Conservation (phyloP, 179 eudicot genomes). For the Carnegiea gigantea region DNA sequence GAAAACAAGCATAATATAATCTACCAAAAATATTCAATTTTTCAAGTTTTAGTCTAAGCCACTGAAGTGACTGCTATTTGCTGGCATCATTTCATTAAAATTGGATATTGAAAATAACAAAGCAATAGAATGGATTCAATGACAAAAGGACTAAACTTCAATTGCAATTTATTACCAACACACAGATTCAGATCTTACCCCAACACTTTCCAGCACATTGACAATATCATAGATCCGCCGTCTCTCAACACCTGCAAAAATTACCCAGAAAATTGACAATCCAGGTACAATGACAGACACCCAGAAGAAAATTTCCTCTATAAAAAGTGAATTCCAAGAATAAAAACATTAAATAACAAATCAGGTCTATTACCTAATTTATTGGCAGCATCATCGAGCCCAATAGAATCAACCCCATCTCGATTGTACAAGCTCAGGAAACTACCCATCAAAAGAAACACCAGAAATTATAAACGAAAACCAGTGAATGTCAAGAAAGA, state of each 20-base stretch:
- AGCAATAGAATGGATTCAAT: too few relatives aligned
- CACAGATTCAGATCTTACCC: slow-evolving; percentile 53
- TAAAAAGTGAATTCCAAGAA: background rate
- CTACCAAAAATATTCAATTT: background rate
- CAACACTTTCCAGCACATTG: slow-evolving; percentile 90
- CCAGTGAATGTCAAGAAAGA: background rate
- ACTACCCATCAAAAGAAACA: slow-evolving; percentile 37
- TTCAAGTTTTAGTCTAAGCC: background rate
- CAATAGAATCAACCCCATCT: slow-evolving; percentile 80
- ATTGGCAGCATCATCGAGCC: slow-evolving; percentile 86
- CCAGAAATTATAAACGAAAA: background rate
- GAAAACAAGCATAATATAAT: background rate
- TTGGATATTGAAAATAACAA: too few relatives aligned
- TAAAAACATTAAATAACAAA: background rate
- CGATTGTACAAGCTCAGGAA: slow-evolving; percentile 83
- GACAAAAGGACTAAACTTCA: too few relatives aligned
- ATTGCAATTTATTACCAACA: background rate
- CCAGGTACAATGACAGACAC: background rate
- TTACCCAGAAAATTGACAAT: slow-evolving; percentile 3
- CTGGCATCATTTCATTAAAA: too few relatives aligned
- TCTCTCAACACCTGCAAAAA: slow-evolving; percentile 84
- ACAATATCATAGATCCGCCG: slow-evolving; percentile 98
- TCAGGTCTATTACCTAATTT: slow-evolving; percentile 60
- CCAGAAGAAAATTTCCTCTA: background rate
- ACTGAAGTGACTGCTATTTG: too few relatives aligned